Evolutionary conservation across 192 early-diverging fungal species (phyloP), one percentile per base, ranked within the genome.

Genomic region (Cetraspora pellucida): DNA sequence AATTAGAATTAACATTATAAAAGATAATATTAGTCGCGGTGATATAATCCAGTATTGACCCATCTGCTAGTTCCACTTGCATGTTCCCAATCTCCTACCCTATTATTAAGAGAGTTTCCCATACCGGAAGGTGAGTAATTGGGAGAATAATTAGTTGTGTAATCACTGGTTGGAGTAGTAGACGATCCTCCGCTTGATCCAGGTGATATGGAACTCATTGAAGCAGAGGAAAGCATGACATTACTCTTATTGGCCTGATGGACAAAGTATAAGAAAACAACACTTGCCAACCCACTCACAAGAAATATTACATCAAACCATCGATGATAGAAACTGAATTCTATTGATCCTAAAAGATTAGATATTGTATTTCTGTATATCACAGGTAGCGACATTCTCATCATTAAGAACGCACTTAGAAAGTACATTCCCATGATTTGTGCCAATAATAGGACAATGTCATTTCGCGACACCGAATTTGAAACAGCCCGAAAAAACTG

Each of bases 291-390:
- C 0, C 94, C 94, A n/a, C 91, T 90, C 19, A 95, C 85, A 52
- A 98, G 80, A 82, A 96, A 96, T 17, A 96, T 95, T 10, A 93
- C 86, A 82, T 98, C 97, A 72, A 95, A 96, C 97, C 96, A 97
- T 61, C 90, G 91, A 78, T 93, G 91, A 82, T 95, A 98, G 79
- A 94, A 97, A 80, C 93, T 85, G 74, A 97, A 95, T 64, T 96
- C 93, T 17, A 96, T 90, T 14, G 90, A 85, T 28, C 91, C 92
- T 68, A 97, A 80, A 0, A 94, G 89, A 13, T 89, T 90, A 1
- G 92, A 92, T 54, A 95, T 93, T 76, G 95, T 91, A 25, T 88
- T 89, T 16, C 89, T 86, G 19, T 70, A 58, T 11, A 57, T n/a
- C 0, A 19, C 44, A 2, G 43, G 61, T 31, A 31, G 49, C 13